These are phyloP conservation scores for Neurospora intermedia DNA, from an alignment of 495 filamentous ascomycete species.

Conservation along the genomic window DNA sequence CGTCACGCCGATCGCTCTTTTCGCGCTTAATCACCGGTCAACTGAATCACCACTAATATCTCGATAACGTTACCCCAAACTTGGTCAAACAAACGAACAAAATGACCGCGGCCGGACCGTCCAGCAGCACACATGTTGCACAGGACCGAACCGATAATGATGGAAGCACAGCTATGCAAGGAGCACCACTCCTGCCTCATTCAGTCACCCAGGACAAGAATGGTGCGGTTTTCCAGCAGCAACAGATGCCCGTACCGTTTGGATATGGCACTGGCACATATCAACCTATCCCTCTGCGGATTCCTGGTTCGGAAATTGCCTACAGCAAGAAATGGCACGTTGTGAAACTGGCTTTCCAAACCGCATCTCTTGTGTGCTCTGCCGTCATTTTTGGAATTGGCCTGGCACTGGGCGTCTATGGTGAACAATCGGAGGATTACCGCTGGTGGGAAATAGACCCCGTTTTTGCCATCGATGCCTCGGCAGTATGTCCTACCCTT, in stretches of 20 bases:
- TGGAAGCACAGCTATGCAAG: neutral
- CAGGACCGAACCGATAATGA: neutral
- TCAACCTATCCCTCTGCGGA: neutral
- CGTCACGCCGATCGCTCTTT: neutral
- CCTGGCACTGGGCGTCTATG: slow-evolving; percentile 5
- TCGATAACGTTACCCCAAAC: neutral
- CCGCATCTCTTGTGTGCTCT: slow-evolving; percentile 14
- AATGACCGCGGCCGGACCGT: neutral
- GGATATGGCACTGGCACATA: neutral
- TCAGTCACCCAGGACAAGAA: neutral
- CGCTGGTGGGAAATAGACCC: neutral
- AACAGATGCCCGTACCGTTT: neutral
- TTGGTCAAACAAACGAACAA: neutral
- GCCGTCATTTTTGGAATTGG: slow-evolving; percentile 23
- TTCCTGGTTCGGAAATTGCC: neutral
- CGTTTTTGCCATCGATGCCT: slow-evolving; percentile 2
- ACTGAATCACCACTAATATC: neutral
- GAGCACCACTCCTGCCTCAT: neutral
- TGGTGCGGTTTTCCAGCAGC: neutral
- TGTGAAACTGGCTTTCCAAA: slow-evolving; percentile 21
- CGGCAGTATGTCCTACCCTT: slow-evolving; percentile 7
- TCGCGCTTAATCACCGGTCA: neutral
- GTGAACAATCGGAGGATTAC: slow-evolving; percentile 1
- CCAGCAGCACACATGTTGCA: neutral
- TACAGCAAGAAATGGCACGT: slow-evolving; percentile 17